phyloP scores from a whole-genome alignment of 1,139 yeast species.

The Suhomyces yuchorum region DNA sequence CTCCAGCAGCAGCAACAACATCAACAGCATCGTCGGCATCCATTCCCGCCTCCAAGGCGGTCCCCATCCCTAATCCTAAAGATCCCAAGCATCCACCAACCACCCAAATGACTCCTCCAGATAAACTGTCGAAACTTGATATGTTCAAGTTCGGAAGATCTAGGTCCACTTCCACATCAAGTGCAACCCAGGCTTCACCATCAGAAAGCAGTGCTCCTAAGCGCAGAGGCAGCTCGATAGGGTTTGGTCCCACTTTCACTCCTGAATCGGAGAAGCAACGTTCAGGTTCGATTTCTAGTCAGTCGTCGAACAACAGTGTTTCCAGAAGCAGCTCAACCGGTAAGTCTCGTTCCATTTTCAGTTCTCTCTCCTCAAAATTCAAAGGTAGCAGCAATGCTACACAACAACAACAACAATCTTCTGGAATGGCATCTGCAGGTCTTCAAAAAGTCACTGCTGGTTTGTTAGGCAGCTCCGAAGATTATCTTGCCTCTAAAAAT shows the following conservation, averaged over 20 bases:
- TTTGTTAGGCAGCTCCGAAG: slow-evolving; percentile 7
- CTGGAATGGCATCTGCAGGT: background rate
- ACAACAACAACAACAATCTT: slow-evolving; percentile 3
- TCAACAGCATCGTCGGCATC: background rate
- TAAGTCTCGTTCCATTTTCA: slow-evolving; percentile 47
- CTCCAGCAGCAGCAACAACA: background rate
- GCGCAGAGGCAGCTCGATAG: slow-evolving; percentile 23
- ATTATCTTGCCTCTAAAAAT: background rate
- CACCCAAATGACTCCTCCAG: slow-evolving; percentile 9
- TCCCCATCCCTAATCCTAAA: slow-evolving; percentile 4
- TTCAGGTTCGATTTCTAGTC: slow-evolving; percentile 7
- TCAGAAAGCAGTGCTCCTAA: slow-evolving; percentile 4
- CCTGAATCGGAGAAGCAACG: slow-evolving; percentile 1
- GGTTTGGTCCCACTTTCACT: background rate
- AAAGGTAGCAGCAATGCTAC: slow-evolving; percentile 26
- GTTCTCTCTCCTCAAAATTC: slow-evolving; percentile 58
- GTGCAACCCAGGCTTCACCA: slow-evolving; percentile 4
- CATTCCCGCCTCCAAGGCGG: background rate
- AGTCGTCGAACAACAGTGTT: slow-evolving; percentile 21
- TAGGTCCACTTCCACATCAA: slow-evolving; percentile 26
- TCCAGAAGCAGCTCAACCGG: slow-evolving; percentile 29
- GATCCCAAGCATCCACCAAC: slow-evolving; percentile 3
- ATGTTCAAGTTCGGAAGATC: slow-evolving; percentile 35
- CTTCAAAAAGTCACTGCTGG: slow-evolving; percentile 8
- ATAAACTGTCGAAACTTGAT: slow-evolving; percentile 25